These are phyloP conservation scores for Didymella glomerata DNA, from an alignment of 2,329 filamentous ascomycete species.

Conservation along the genomic window DNA sequence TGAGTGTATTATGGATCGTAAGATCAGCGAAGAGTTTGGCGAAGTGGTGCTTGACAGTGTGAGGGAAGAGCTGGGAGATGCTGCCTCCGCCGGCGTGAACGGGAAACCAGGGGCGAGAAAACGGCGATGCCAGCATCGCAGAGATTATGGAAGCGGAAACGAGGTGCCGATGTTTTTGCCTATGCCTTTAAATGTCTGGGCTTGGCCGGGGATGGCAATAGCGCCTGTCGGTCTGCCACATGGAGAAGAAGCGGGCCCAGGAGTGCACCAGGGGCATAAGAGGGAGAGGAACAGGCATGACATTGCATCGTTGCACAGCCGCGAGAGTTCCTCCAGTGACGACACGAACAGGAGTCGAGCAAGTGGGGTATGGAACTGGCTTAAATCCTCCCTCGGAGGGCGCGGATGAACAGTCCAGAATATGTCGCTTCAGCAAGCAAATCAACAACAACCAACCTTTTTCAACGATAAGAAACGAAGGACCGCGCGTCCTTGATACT, in stretches of 20 bases:
- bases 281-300: neutral
- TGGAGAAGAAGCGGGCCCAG: neutral
- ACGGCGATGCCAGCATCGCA: neutral
- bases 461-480: neutral
- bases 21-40: neutral
- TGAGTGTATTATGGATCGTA: constrained; percentile 5
- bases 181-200: neutral
- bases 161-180: neutral
- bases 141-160: neutral
- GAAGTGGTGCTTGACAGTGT: neutral
- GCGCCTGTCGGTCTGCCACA: neutral
- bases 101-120: neutral
- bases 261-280: neutral
- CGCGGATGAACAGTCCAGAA: neutral
- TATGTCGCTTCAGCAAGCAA: neutral
- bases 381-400: neutral
- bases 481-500: constrained; percentile 6
- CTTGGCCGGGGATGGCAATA: neutral
- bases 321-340: neutral
- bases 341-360: too few relatives aligned
- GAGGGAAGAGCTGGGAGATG: neutral
- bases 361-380: neutral
- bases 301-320: neutral
- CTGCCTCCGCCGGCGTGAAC: neutral
- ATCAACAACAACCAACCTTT: too few relatives aligned